These are phyloP conservation scores for Sinapis alba DNA, from an alignment of 441 rosid species.

Conservation along the genomic window DNA sequence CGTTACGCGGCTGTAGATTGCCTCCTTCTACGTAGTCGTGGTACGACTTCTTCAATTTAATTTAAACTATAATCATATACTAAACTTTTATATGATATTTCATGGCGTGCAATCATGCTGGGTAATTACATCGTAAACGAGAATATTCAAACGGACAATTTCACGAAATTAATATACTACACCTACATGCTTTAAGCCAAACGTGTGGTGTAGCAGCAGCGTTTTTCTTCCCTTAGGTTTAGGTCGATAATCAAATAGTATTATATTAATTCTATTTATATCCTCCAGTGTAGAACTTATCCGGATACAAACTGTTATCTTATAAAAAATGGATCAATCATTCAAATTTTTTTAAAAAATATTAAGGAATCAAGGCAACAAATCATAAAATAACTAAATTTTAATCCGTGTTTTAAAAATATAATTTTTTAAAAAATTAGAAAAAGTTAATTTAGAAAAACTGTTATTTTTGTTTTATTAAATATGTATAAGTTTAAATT, in stretches of 20 bases:
- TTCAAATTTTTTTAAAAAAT: neutral
- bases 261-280: too few species aligned
- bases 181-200: constrained; percentile 17
- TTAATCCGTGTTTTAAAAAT: too few species aligned
- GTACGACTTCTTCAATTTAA: constrained; percentile 34
- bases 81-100: neutral
- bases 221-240: neutral
- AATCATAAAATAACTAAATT: neutral
- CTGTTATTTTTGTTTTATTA: too few species aligned
- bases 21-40: constrained; percentile 16
- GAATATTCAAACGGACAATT: constrained; percentile 14
- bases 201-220: neutral
- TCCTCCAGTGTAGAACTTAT: neutral
- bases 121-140: neutral
- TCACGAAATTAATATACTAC: neutral
- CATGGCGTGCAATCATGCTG: constrained; percentile 28
- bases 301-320: neutral
- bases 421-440: too few species aligned
- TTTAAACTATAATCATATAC: neutral
- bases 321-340: neutral
- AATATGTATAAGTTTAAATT: too few species aligned
- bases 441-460: too few species aligned
- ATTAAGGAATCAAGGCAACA: neutral
- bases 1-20: constrained; percentile 28
- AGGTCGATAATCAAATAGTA: neutral